Base-by-base conservation (phyloP, 805 yeast species). In the Candida tallmaniae region DNA sequence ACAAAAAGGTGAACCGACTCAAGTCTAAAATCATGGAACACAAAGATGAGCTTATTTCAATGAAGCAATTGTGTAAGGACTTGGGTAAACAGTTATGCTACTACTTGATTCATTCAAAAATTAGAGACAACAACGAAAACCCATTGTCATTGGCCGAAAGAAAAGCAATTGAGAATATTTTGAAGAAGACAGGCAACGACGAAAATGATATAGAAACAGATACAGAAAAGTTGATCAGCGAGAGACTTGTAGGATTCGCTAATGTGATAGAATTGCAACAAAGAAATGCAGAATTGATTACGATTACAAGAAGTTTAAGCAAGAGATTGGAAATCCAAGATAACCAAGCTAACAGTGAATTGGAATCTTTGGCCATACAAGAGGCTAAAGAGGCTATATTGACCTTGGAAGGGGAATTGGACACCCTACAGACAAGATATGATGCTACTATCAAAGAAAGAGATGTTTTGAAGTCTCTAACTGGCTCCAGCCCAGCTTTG, bases 71-170 rank as follows among this genome's bases (percentile, higher is more conserved):
- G 43, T 73, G 81, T 27, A 60, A 70, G 19, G 97, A 90, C 50
- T 62, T 90, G 25, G 84, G 94, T 5, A 76, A 79, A 27, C 97
- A 90, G 54, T 73, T 93, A n/a, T 86, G 84, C 45, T 72, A 70
- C 31, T 67, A 88, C 23, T 65, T 90, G 24, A 72, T 82, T 11
- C 86, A 83, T 50, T 66, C 84, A 2, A 68, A 77, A 19, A 62
- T 82, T 2, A 69, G 77, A 29, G 74, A 70, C 9, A 70, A 68
- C 32, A 63, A 74, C n/a, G 75, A 75, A 23, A 65, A 63, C 25
- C 84, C 90, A 6, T 60, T 90, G 23, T 72, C 83, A 4, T 56
- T 67, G 0, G 74, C 74, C 10, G 96, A 90, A 48, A 70, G 73
- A 43, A 65, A 65, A n/a, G 78, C 80, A 17, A 68, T 88, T 17